Evolutionary conservation across 805 yeast genomes (phyloP).

Genomic region (Sungouiella thailandica): DNA sequence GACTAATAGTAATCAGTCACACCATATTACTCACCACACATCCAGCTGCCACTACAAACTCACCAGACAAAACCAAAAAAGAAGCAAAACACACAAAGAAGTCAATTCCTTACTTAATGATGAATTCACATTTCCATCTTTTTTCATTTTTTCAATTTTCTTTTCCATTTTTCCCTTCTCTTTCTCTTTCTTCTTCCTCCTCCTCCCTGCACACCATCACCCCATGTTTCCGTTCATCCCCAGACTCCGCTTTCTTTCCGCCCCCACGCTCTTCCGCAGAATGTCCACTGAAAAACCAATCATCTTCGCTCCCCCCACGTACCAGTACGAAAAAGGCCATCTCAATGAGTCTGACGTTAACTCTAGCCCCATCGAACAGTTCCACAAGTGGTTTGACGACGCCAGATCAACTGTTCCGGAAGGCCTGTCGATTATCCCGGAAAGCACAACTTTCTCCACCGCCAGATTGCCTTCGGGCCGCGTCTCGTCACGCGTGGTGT

Average conservation of each 20-base stretch:
- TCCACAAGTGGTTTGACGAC: conserved; percentile 78
- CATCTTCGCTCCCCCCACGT: conserved; percentile 78
- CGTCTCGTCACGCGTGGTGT: conserved; percentile 76
- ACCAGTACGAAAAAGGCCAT: conserved; percentile 72
- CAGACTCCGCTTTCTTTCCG: conserved; percentile 1
- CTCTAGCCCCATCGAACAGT: conserved; percentile 67
- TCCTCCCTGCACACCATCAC: too few relatives aligned
- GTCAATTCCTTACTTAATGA: too few relatives aligned
- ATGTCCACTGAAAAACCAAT: conserved; percentile 22
- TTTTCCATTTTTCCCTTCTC: too few relatives aligned
- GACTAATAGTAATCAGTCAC: too few relatives aligned
- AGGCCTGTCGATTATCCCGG: conserved; percentile 53
- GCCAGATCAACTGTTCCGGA: conserved; percentile 56
- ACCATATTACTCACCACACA: too few relatives aligned
- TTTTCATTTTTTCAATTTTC: too few relatives aligned
- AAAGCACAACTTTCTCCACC: conserved; percentile 82
- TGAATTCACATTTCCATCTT: too few relatives aligned
- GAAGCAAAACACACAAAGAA: too few relatives aligned
- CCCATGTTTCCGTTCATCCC: too few relatives aligned
- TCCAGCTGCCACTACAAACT: too few relatives aligned
- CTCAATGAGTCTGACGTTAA: conserved; percentile 51
- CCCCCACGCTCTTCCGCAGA: background rate
- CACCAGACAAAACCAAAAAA: too few relatives aligned
- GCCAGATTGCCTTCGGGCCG: conserved; percentile 87
- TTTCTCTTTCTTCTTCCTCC: too few relatives aligned